Evolutionary conservation across 2,329 filamentous ascomycete genomes (phyloP).

Genomic region (Talaromyces marneffei): DNA sequence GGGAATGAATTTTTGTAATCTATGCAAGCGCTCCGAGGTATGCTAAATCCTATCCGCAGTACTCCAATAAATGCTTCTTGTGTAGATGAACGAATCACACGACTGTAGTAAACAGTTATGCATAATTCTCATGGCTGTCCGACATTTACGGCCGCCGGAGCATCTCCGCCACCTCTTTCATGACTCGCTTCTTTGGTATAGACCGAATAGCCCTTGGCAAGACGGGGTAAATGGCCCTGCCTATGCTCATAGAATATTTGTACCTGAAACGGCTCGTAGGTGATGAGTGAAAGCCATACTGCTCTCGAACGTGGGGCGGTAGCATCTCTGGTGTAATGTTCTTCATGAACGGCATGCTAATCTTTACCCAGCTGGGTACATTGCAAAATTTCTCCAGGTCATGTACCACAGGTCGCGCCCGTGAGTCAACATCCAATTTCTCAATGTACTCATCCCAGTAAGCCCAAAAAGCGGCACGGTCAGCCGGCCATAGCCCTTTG

Average conservation of each 20-base stretch:
- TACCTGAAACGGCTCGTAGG: constrained; percentile 24
- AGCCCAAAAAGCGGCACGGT: constrained; percentile 30
- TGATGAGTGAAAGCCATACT: constrained; percentile 29
- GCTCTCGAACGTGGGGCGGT: constrained; percentile 28
- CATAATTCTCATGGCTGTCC: background rate
- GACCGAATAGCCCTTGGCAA: constrained; percentile 26
- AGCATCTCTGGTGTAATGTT: constrained; percentile 31
- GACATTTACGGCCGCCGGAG: background rate
- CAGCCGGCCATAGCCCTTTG: constrained; percentile 26
- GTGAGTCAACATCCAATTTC: constrained; percentile 23
- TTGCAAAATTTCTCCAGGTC: constrained; percentile 23
- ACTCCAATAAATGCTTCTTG: background rate
- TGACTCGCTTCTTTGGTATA: constrained; percentile 28
- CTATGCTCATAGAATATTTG: constrained; percentile 28
- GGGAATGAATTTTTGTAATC: background rate
- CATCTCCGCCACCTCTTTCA: constrained; percentile 23
- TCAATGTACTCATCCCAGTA: constrained; percentile 32
- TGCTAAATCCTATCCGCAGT: background rate
- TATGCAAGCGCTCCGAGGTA: background rate
- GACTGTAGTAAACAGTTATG: background rate
- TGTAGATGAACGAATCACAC: background rate
- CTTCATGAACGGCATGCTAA: constrained; percentile 28
- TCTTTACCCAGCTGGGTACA: constrained; percentile 27
- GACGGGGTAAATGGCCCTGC: constrained; percentile 30
- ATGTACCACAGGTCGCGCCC: constrained; percentile 27